Evolutionary conservation across 179 eudicot species (phyloP).

Genomic region (Spinacia oleracea): DNA sequence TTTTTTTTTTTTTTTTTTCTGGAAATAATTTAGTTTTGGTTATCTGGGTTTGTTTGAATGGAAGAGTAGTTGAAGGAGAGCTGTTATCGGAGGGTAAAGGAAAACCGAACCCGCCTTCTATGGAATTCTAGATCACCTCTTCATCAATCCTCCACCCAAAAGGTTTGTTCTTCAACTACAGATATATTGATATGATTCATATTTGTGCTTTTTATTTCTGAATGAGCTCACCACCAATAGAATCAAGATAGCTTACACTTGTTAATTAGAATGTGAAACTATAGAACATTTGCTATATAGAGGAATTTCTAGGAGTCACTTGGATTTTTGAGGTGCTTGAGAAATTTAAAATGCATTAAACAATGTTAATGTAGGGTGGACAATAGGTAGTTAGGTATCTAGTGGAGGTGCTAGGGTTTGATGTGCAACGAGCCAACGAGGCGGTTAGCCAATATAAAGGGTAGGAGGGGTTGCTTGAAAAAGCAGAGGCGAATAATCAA

Average conservation of each 20-base stretch:
- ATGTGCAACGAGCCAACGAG: neutral
- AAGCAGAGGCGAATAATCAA: no score
- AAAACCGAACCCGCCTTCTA: constrained; percentile 62
- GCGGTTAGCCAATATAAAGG: no score
- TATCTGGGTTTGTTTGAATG: constrained; percentile 2
- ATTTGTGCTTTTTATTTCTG: neutral
- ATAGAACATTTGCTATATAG: neutral
- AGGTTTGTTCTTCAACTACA: constrained; percentile 45
- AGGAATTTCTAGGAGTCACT: neutral
- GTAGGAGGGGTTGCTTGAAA: no score
- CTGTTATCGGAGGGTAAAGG: constrained; percentile 69
- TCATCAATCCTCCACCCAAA: constrained; percentile 31
- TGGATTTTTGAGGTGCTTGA: neutral
- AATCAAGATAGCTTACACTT: no score
- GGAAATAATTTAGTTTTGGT: neutral
- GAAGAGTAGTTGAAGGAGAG: constrained; percentile 70
- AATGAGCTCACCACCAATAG: neutral
- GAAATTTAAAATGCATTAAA: neutral
- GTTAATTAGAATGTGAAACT: no score
- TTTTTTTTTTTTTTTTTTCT: neutral
- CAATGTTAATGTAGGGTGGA: neutral
- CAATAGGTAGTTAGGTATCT: no score
- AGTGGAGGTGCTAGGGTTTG: neutral
- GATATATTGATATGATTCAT: neutral
- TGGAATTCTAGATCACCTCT: constrained; percentile 67